Percentiles rank a stretch among this genome's conserved stretches.
Conservation (phyloP, 1,284 basidiomycete genomes). For the Malassezia slooffiae region DNA sequence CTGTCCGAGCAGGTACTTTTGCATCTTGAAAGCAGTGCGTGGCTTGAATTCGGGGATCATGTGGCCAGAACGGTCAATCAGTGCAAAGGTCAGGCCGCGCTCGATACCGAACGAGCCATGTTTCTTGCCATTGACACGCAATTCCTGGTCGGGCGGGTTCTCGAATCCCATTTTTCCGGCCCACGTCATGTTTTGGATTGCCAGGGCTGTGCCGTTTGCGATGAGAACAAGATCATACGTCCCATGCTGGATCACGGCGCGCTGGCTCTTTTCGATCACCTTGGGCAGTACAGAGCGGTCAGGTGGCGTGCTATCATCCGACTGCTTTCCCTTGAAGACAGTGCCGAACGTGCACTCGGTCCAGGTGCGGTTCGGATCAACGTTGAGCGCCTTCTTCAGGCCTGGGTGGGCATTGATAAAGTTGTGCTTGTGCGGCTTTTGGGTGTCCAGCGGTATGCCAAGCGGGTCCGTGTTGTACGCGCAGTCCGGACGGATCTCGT, state of each 20-base stretch:
- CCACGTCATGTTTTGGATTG: slow-evolving; percentile 45
- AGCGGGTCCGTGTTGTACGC: slow-evolving; percentile 11
- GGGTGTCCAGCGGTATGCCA: slow-evolving; percentile 15
- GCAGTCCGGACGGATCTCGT: slow-evolving; percentile 9
- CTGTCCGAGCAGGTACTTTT: slow-evolving; percentile 34
- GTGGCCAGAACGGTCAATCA: slow-evolving; percentile 18
- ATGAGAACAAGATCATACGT: slow-evolving; percentile 30
- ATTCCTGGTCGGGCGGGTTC: not conserved
- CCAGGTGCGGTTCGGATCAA: slow-evolving; percentile 21
- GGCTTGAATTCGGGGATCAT: slow-evolving; percentile 41
- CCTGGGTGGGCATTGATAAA: slow-evolving; percentile 26
- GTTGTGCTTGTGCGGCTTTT: slow-evolving; percentile 13
- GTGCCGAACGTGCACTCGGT: slow-evolving; percentile 16
- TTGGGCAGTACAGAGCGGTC: slow-evolving; percentile 21
- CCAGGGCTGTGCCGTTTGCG: slow-evolving; percentile 28
- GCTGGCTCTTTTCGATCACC: slow-evolving; percentile 29
- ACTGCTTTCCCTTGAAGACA: slow-evolving; percentile 22
- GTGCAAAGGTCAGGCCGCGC: slow-evolving; percentile 6
- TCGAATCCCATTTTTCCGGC: slow-evolving; percentile 37
- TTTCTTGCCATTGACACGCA: not conserved
- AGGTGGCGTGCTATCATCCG: not conserved
- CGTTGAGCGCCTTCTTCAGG: slow-evolving; percentile 36
- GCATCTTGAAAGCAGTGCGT: slow-evolving; percentile 22
- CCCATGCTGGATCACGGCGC: slow-evolving; percentile 35
- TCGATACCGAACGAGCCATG: slow-evolving; percentile 5